Percentiles rank a stretch among this genome's conserved stretches.
Conservation (phyloP, 805 yeast genomes). For the Brettanomyces custersianus region DNA sequence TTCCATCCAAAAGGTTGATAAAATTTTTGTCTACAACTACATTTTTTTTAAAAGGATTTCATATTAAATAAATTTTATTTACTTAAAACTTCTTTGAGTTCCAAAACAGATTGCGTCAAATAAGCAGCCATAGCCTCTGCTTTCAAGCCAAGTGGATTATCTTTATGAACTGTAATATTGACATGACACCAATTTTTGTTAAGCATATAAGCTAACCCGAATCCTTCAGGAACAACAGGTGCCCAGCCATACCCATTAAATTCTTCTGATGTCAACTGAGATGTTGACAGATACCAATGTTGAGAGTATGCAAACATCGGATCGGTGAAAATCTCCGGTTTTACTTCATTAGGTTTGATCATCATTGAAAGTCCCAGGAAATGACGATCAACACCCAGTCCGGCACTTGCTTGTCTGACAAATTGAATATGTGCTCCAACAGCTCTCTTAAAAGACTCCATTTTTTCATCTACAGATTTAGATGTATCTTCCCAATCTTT, state of each 20-base stretch:
- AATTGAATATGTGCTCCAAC: conserved; percentile 65
- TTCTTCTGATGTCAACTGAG: conserved; percentile 77
- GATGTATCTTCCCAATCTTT: conserved; percentile 57
- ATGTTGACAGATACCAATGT: conserved; percentile 82
- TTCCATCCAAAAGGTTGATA: neutral
- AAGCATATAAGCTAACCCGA: conserved; percentile 90
- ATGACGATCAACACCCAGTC: conserved; percentile 90
- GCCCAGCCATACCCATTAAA: conserved; percentile 95
- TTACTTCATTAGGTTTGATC: conserved; percentile 41
- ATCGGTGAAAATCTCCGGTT: conserved; percentile 66
- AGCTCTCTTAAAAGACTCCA: conserved; percentile 63
- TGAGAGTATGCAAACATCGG: conserved; percentile 68
- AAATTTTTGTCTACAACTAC: too few relatives aligned
- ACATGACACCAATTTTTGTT: conserved; percentile 79
- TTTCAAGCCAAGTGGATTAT: conserved; percentile 45
- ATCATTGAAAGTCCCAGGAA: conserved; percentile 78
- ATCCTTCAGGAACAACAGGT: conserved; percentile 88
- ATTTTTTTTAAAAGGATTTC: too few relatives aligned
- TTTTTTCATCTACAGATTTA: conserved; percentile 45
- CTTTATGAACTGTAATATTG: conserved; percentile 69
- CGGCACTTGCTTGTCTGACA: conserved; percentile 70
- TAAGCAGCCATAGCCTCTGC: conserved; percentile 55
- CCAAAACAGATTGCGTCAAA: conserved; percentile 71
- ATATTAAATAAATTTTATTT: too few relatives aligned
- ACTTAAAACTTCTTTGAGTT: conserved; percentile 56